Evolutionary conservation across 2,329 filamentous ascomycete genomes (phyloP).

Genomic region (Neopestalotiopsis clavispora): DNA sequence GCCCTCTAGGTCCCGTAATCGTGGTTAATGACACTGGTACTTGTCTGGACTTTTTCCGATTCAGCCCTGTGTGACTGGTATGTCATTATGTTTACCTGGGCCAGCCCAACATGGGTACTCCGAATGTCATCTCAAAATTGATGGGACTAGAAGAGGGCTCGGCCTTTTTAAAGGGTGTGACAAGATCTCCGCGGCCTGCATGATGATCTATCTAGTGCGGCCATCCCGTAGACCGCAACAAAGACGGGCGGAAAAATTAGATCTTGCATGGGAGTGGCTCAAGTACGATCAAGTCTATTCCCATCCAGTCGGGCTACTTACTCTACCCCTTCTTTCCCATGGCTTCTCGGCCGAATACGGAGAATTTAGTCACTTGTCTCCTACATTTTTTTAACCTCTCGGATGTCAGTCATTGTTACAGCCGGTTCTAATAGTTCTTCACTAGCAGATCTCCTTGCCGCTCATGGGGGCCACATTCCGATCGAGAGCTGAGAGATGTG

Average conservation of each 20-base stretch:
- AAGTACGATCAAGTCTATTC: not conserved
- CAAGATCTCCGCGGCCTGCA: not conserved
- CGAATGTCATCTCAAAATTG: not conserved
- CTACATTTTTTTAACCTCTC: not conserved
- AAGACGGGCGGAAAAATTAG: not conserved
- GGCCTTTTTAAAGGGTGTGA: not conserved
- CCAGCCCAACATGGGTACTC: not conserved
- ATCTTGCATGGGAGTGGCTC: not conserved
- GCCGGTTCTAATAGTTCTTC: not conserved
- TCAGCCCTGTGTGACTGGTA: not conserved
- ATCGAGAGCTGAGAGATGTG: not conserved
- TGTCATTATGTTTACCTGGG: not conserved
- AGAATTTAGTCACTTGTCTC: not conserved
- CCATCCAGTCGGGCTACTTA: not conserved
- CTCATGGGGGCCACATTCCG: not conserved
- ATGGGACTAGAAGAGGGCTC: slow-evolving; percentile 1
- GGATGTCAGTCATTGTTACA: not conserved
- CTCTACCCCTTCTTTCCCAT: not conserved
- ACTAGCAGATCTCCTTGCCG: not conserved
- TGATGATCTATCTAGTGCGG: not conserved
- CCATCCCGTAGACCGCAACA: not conserved
- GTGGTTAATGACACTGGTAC: not conserved
- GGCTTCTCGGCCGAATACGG: not conserved
- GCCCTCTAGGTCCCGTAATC: not conserved
- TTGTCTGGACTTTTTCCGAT: not conserved